A percentile compares a stretch with the other conserved stretches of the same genome.
phyloP scores from a whole-genome alignment of 2,329 filamentous ascomycete genomes.

The Trichoderma sp. region DNA sequence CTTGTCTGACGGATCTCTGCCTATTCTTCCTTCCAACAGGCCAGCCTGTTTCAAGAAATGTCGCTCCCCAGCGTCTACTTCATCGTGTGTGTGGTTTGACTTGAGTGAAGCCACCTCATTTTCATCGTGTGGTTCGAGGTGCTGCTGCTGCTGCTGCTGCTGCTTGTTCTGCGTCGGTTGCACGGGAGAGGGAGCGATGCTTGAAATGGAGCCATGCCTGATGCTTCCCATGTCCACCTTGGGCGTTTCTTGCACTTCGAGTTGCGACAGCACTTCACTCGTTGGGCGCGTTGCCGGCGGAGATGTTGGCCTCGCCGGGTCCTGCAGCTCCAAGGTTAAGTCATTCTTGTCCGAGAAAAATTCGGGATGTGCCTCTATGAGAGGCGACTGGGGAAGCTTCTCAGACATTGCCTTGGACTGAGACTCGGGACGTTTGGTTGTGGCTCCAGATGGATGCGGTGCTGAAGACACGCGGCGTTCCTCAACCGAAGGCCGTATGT shows the following conservation, averaged over 20 bases:
- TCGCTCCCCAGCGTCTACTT: slow-evolving; percentile 64
- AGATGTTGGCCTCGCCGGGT: slow-evolving; percentile 31
- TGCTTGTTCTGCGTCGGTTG: slow-evolving; percentile 25
- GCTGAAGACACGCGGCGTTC: slow-evolving; percentile 23
- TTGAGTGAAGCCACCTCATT: slow-evolving; percentile 6
- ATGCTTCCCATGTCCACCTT: slow-evolving; percentile 26
- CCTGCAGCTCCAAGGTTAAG: slow-evolving; percentile 24
- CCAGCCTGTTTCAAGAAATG: slow-evolving; percentile 66
- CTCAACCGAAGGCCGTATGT: slow-evolving; percentile 10
- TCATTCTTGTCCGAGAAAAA: slow-evolving; percentile 24
- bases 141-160: slow-evolving; percentile 20
- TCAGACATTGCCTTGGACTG: slow-evolving; percentile 24
- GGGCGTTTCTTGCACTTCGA: slow-evolving; percentile 26
- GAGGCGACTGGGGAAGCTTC: slow-evolving; percentile 22
- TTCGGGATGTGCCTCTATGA: slow-evolving; percentile 24
- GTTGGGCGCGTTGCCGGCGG: slow-evolving; percentile 32
- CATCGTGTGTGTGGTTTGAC: slow-evolving; percentile 34
- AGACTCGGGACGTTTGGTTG: slow-evolving; percentile 25
- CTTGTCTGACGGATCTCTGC: slow-evolving; percentile 33
- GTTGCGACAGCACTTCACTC: slow-evolving; percentile 23
- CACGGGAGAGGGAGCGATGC: slow-evolving; percentile 29
- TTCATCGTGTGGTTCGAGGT: slow-evolving; percentile 23
- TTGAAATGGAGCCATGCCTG: slow-evolving; percentile 34
- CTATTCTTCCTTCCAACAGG: slow-evolving; percentile 47
- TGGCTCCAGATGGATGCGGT: slow-evolving; percentile 19